Base-by-base conservation (phyloP, 83 land plant species). In the Isoetes engelmannii region DNA sequence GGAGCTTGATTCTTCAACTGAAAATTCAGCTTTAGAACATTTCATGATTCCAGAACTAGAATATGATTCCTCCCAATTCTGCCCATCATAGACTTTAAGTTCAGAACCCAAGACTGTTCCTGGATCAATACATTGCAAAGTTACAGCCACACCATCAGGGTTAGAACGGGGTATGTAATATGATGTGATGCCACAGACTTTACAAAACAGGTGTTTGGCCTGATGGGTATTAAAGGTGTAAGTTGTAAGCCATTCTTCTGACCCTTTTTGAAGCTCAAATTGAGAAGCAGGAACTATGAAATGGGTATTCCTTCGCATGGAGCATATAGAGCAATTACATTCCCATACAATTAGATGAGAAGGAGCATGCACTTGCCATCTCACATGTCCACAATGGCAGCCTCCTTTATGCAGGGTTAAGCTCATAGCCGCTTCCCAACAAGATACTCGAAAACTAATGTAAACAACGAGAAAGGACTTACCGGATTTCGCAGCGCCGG, bases 141-240 rank as follows among this genome's bases (percentile, higher is more conserved):
- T 82, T 48, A 92, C 80, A 15, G 92, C 84, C 55, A 92, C 55
- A 0, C 88, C 88, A 77, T 85, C 92, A 5, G 87, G 95, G 59
- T 84, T 85, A 13, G 87, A 82, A 21, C 91, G 83, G 41, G 92
- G 92, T 12, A 78, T 58, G 61, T 92, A 92, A 63, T 85, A 89
- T 5, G 95, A 92, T 5, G 87, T 84, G 59, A 92, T 92, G 41
- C 92, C 92, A 75, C 98, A 89, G 43, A 85, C 71, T 70, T 87
- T 92, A 75, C 95, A 92, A 75, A 92, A 92, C 15, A 77, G 84
- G 69, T 92, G 98, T 61, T 89, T 85, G 42, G 98, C 95, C 5
- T 77, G 78, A 48, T 92, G 94, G 0, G 89, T 80, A n/a, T 92
- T 89, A 47, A 89, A 89, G 4, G 89, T 84, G 70, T 92, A 89